Evolutionary conservation across 2,329 filamentous ascomycete species (phyloP).

Genomic region (Bipolaris oryzae): DNA sequence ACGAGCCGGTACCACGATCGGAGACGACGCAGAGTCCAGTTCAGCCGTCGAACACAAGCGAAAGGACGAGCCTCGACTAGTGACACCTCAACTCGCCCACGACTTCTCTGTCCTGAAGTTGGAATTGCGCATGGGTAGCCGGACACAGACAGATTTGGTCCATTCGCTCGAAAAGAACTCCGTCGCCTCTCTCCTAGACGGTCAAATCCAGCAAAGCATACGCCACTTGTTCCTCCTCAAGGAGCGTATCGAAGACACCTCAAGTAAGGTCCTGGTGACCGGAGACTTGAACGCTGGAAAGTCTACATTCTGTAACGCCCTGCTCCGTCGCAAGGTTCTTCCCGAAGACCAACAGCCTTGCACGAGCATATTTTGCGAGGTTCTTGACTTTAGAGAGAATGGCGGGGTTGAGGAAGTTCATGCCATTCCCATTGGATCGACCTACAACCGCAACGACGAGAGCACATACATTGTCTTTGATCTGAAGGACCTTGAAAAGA

Average conservation of each 20-base stretch:
- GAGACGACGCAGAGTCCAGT: conserved; percentile 72
- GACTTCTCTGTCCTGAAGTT: conserved; percentile 96
- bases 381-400: conserved; percentile 90
- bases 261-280: conserved; percentile 94
- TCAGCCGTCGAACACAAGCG: conserved; percentile 67
- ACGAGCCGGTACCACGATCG: conserved; percentile 74
- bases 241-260: conserved; percentile 95
- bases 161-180: conserved; percentile 93
- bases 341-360: conserved; percentile 98
- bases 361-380: conserved; percentile 98
- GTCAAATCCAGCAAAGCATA: conserved; percentile 92
- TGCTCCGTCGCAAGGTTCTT: conserved; percentile 86
- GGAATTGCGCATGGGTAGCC: conserved; percentile 84
- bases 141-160: conserved; percentile 88
- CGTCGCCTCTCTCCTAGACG: conserved; percentile 87
- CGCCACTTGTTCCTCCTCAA: conserved; percentile 85
- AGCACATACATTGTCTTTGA: conserved; percentile 89
- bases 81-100: conserved; percentile 90
- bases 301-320: conserved; percentile 98
- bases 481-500: conserved; percentile 79
- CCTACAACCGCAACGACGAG: conserved; percentile 89
- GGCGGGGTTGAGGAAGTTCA: conserved; percentile 92
- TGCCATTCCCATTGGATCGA: conserved; percentile 79
- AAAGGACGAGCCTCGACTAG: conserved; percentile 75
- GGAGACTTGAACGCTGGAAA: conserved; percentile 97